Evolutionary conservation across 257 asterid genomes (phyloP).

Genomic region (Solanum lycopersicoides): DNA sequence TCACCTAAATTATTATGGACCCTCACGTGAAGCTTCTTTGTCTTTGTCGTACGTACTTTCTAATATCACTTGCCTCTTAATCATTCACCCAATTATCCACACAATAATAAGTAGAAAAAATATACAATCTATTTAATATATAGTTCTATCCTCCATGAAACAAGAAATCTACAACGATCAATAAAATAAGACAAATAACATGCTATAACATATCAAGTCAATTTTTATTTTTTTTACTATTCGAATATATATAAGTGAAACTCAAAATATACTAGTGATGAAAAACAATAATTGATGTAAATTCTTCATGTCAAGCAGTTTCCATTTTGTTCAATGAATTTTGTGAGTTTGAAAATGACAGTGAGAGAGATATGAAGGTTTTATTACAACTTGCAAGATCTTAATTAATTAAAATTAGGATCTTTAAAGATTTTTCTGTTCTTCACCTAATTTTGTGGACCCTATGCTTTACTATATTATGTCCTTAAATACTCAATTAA

Average conservation of each 20-base stretch:
- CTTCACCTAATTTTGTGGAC: background rate
- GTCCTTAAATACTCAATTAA: background rate
- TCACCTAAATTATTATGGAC: background rate
- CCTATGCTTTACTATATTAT: background rate
- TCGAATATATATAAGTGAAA: too few relatives aligned
- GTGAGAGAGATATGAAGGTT: background rate
- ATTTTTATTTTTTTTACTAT: background rate
- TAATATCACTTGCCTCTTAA: background rate
- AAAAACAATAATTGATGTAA: background rate
- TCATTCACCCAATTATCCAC: background rate
- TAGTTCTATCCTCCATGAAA: background rate
- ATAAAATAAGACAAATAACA: background rate
- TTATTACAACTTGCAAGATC: conserved; percentile 2
- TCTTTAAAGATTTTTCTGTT: conserved; percentile 1
- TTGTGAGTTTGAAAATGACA: conserved; percentile 8
- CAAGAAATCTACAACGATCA: background rate
- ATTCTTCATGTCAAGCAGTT: conserved; percentile 17
- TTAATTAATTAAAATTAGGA: background rate
- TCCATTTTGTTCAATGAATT: conserved; percentile 7
- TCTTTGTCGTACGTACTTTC: background rate
- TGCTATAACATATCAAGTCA: background rate
- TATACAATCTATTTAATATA: background rate
- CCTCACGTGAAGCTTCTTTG: background rate
- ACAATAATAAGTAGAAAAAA: background rate
- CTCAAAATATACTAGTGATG: background rate